Evolutionary conservation across 2,329 filamentous ascomycete genomes (phyloP).

Genomic region (Arthrobotrys entomopaga): DNA sequence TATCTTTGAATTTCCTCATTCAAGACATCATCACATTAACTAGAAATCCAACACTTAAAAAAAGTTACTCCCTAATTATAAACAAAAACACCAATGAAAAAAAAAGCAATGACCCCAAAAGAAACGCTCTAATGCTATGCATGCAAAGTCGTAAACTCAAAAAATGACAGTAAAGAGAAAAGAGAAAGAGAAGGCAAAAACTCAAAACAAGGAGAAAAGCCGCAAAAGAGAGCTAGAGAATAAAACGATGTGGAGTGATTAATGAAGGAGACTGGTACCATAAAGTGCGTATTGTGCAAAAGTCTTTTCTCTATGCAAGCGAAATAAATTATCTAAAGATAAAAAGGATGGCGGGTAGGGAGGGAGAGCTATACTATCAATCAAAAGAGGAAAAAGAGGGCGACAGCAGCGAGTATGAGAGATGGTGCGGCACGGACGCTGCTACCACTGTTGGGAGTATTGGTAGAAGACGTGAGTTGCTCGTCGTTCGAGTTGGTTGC

Average conservation of each 20-base stretch:
- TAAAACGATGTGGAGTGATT: constrained; percentile 1
- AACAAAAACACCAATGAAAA: background rate
- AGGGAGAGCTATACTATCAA: background rate
- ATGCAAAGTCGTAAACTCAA: background rate
- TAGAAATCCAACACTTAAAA: background rate
- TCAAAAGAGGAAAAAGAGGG: constrained; percentile 42
- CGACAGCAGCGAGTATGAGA: constrained; percentile 27
- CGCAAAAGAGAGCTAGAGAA: background rate
- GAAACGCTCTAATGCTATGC: constrained; percentile 43
- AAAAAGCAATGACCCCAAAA: constrained; percentile 22
- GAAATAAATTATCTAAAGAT: constrained; percentile 9
- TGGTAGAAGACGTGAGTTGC: constrained; percentile 1
- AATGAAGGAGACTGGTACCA: constrained; percentile 9
- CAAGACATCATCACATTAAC: background rate
- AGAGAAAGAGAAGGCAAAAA: background rate
- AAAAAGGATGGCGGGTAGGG: background rate
- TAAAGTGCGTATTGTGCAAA: background rate
- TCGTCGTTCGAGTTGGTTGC: background rate
- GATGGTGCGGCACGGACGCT: constrained; percentile 23
- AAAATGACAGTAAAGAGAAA: constrained; percentile 2
- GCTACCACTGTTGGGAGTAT: constrained; percentile 24
- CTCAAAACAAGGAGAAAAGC: no score
- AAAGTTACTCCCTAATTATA: background rate
- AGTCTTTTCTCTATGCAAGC: constrained; percentile 16
- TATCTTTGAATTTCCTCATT: no score